phyloP scores from a whole-genome alignment of 176 grass and related monocot genomes.

The Triticum monococcum region DNA sequence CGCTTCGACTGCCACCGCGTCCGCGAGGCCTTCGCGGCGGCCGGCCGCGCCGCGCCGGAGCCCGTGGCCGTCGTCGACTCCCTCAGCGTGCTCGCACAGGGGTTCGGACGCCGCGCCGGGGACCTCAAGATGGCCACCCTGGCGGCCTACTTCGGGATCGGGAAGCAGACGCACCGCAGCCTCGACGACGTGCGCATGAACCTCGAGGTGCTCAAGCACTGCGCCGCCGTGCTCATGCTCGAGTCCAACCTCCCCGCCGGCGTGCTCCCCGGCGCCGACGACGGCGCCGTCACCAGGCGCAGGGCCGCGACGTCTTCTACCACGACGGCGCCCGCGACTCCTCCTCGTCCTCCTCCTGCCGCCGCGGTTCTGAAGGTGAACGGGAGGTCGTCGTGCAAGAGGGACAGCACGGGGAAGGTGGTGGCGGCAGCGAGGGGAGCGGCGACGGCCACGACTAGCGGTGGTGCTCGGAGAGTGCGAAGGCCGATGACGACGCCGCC shows the following conservation, averaged over 20 bases:
- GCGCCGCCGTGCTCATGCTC: slow-evolving; percentile 81
- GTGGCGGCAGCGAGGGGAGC: slow-evolving; percentile 31
- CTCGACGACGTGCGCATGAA: slow-evolving; percentile 92
- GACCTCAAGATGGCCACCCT: slow-evolving; percentile 99
- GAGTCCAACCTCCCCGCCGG: slow-evolving; percentile 74
- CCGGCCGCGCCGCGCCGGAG: slow-evolving; percentile 49
- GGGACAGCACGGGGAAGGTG: slow-evolving; percentile 53
- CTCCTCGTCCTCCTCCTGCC: background rate
- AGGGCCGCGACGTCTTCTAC: slow-evolving; percentile 23
- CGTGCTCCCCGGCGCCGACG: slow-evolving; percentile 11
- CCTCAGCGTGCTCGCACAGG: slow-evolving; percentile 44
- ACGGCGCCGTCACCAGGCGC: slow-evolving; percentile 37
- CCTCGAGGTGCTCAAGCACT: slow-evolving; percentile 97
- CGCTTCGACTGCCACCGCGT: slow-evolving; percentile 85
- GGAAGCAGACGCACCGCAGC: slow-evolving; percentile 90
- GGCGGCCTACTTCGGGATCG: slow-evolving; percentile 85
- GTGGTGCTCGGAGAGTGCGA: background rate
- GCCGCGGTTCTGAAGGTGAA: background rate
- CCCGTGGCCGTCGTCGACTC: slow-evolving; percentile 78
- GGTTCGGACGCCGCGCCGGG: slow-evolving; percentile 77
- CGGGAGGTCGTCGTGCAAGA: slow-evolving; percentile 42
- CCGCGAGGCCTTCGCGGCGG: slow-evolving; percentile 72
- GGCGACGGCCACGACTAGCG: background rate
- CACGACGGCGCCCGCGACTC: background rate
- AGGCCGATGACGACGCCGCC: background rate